These are phyloP conservation scores for Blepharisma japonicum DNA, from an alignment of 73 alveolate genomes.

Conservation along the genomic window DNA sequence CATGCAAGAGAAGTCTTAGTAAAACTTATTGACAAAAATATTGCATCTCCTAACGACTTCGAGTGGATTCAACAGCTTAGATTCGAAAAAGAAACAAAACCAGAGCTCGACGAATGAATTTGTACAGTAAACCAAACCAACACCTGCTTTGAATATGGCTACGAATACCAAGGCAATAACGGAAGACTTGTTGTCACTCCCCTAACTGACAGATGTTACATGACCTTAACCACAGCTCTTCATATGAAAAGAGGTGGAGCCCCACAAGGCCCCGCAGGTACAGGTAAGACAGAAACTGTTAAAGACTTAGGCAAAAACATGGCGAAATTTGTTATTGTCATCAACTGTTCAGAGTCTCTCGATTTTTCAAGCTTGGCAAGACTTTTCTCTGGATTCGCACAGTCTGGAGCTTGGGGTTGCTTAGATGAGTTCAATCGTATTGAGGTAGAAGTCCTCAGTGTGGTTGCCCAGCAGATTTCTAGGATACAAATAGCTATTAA, in stretches of 20 bases:
- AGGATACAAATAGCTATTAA: conserved; percentile 89
- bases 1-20: conserved; percentile 86
- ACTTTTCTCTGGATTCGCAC: conserved; percentile 98
- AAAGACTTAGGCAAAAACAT: conserved; percentile 99
- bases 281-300: conserved; percentile 99
- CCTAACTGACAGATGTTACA: conserved; percentile 99
- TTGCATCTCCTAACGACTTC: conserved; percentile 77
- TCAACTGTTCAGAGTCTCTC: conserved; percentile 99
- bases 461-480: conserved; percentile 98
- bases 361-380: conserved; percentile 99
- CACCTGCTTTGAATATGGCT: conserved; percentile 93
- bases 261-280: conserved; percentile 99
- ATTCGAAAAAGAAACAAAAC: conserved; percentile 63
- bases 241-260: conserved; percentile 99
- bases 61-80: conserved; percentile 94
- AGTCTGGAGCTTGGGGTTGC: conserved; percentile 99
- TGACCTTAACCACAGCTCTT: conserved; percentile 96
- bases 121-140: conserved; percentile 88
- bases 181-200: conserved; percentile 99
- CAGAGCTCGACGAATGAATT: conserved; percentile 64
- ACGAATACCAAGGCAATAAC: conserved; percentile 99
- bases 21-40: conserved; percentile 40
- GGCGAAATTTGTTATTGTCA: conserved; percentile 98
- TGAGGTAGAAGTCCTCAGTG: conserved; percentile 99
- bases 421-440: conserved; percentile 99